A percentile compares a stretch with the other conserved stretches of the same genome.
Evolutionary conservation across 306 rosid species (phyloP).

Genomic region (Canavalia ensiformis): DNA sequence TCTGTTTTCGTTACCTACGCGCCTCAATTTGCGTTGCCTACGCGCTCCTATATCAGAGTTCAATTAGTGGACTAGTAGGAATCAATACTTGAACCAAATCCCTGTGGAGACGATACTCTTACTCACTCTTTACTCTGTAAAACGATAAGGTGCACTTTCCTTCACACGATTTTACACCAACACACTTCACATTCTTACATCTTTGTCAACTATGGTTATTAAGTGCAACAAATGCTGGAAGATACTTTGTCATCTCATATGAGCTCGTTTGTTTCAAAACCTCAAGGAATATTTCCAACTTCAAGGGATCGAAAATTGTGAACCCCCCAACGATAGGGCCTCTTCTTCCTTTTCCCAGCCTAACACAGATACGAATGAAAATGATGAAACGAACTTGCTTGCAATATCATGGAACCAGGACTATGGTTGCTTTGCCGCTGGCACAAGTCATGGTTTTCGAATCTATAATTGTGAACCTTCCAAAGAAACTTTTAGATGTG

Average conservation of each 20-base stretch:
- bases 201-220: constrained; percentile 39
- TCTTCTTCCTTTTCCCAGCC: constrained; percentile 61
- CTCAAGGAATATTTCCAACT: constrained; percentile 62
- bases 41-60: too few species aligned
- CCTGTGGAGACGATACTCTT: too few species aligned
- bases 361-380: constrained; percentile 56
- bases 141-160: too few species aligned
- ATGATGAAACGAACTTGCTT: constrained; percentile 62
- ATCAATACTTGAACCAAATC: too few species aligned
- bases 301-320: constrained; percentile 55
- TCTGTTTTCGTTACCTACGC: too few species aligned
- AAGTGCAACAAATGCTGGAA: constrained; percentile 53
- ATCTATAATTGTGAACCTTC: constrained; percentile 90
- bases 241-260: constrained; percentile 49
- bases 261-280: constrained; percentile 65
- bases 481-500: constrained; percentile 88
- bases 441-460: constrained; percentile 86
- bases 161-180: not conserved
- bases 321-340: constrained; percentile 61
- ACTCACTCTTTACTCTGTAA: too few species aligned
- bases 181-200: constrained; percentile 39
- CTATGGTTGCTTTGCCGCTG: constrained; percentile 86
- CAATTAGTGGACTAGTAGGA: too few species aligned
- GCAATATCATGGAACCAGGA: constrained; percentile 94
- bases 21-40: too few species aligned